These are phyloP conservation scores for Phalaenopsis aphrodite DNA, from an alignment of 106 monocot genomes.

Conservation along the genomic window DNA sequence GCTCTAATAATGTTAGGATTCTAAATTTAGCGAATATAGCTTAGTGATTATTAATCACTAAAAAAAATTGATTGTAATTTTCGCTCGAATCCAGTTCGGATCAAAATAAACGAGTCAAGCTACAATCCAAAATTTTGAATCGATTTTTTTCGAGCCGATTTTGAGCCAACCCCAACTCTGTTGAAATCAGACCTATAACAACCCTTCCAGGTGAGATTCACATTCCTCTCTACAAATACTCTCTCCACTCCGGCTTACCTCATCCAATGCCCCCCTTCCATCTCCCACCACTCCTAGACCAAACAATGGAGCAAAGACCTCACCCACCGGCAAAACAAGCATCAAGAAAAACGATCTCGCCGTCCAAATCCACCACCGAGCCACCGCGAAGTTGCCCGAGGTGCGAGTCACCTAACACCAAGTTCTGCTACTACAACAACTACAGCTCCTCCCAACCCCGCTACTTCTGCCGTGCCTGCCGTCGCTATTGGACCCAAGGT, in stretches of 20 bases:
- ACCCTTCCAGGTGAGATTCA: too few species aligned
- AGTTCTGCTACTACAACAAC: constrained; percentile 99
- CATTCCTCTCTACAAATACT: not conserved
- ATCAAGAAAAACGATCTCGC: not conserved
- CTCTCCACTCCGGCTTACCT: not conserved
- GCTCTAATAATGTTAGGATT: too few species aligned
- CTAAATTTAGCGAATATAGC: too few species aligned
- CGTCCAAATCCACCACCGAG: not conserved
- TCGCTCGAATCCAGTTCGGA: too few species aligned
- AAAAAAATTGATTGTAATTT: too few species aligned
- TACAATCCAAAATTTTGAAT: too few species aligned
- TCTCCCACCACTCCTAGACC: not conserved
- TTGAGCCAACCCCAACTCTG: too few species aligned
- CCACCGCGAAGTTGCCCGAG: constrained; percentile 44
- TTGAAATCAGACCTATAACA: too few species aligned
- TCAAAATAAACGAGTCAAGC: too few species aligned
- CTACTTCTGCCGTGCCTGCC: constrained; percentile 5
- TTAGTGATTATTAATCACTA: too few species aligned
- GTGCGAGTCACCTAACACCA: constrained; percentile 86
- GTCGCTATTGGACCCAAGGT: constrained; percentile 7
- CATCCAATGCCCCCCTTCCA: not conserved
- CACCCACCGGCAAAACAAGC: not conserved
- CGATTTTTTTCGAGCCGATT: too few species aligned
- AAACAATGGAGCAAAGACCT: not conserved
- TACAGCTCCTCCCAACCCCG: constrained; percentile 39